Conservation (phyloP, 2,329 filamentous ascomycete genomes). For the Aspergillus sp. region DNA sequence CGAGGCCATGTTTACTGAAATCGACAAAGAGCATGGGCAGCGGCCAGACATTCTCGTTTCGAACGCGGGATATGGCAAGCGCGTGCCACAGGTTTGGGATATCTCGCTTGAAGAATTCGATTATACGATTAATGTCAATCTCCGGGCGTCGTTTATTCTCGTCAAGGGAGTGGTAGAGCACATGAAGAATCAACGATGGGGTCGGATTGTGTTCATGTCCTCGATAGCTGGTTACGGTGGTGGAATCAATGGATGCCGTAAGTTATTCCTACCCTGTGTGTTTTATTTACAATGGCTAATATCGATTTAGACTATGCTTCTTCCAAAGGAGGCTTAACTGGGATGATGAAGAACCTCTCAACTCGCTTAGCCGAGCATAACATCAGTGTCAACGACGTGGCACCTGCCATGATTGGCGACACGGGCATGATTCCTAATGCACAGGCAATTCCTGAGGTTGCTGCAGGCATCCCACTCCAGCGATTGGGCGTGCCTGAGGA, state of each 20-base stretch:
- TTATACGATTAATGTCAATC: slow-evolving; percentile 57
- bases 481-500: slow-evolving; percentile 56
- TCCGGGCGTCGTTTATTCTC: slow-evolving; percentile 59
- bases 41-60: slow-evolving; percentile 60
- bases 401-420: slow-evolving; percentile 63
- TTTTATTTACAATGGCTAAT: not conserved
- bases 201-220: slow-evolving; percentile 60
- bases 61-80: slow-evolving; percentile 63
- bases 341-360: slow-evolving; percentile 62
- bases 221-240: slow-evolving; percentile 60
- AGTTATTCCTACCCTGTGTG: slow-evolving; percentile 6
- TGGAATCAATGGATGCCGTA: slow-evolving; percentile 59
- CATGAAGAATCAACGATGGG: slow-evolving; percentile 59
- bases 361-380: slow-evolving; percentile 55
- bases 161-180: slow-evolving; percentile 56
- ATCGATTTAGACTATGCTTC: slow-evolving; percentile 46
- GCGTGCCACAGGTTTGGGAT: slow-evolving; percentile 53
- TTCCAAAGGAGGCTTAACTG: slow-evolving; percentile 58
- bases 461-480: slow-evolving; percentile 56
- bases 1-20: slow-evolving; percentile 50
- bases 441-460: slow-evolving; percentile 54
- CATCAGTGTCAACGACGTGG: slow-evolving; percentile 65
- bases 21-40: slow-evolving; percentile 49
- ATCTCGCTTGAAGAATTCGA: slow-evolving; percentile 63
- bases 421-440: slow-evolving; percentile 60